Percentiles rank a stretch among this genome's conserved stretches.
phyloP scores from a whole-genome alignment of 805 yeast genomes.

The Zygoascus ofunaensis region DNA sequence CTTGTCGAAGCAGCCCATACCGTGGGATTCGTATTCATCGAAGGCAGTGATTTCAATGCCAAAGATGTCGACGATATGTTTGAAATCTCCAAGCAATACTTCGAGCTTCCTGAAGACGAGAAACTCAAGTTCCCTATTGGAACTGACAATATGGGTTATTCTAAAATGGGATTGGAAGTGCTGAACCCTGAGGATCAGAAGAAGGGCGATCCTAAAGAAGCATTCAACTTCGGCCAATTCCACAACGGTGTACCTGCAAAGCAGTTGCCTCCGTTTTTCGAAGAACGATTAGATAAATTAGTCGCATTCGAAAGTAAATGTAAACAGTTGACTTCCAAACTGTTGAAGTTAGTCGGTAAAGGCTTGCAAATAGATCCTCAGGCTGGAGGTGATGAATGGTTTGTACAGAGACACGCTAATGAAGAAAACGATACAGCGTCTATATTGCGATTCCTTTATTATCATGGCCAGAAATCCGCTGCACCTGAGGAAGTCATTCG shows the following conservation, averaged over 20 bases:
- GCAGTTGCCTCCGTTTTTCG: conserved; percentile 46
- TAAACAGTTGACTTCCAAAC: conserved; percentile 38
- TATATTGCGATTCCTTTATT: conserved; percentile 60
- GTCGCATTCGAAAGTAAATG: conserved; percentile 33
- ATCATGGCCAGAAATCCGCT: conserved; percentile 47
- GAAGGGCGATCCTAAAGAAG: conserved; percentile 40
- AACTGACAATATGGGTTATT: conserved; percentile 51
- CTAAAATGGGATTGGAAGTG: conserved; percentile 47
- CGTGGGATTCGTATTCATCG: conserved; percentile 58
- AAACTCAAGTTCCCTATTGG: conserved; percentile 46
- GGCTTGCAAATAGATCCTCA: conserved; percentile 53
- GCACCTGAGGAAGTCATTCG: conserved; percentile 49
- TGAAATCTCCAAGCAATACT: conserved; percentile 41
- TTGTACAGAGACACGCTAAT: conserved; percentile 48
- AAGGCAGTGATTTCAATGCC: conserved; percentile 56
- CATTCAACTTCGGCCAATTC: conserved; percentile 55
- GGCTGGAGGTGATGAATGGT: conserved; percentile 51
- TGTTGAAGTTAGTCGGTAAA: conserved; percentile 49
- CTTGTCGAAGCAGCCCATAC: conserved; percentile 51
- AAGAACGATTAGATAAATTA: conserved; percentile 36
- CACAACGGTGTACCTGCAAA: conserved; percentile 37
- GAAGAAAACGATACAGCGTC: conserved; percentile 43
- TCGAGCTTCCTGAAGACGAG: conserved; percentile 41
- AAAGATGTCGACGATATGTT: conserved; percentile 46
- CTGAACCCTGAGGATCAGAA: conserved; percentile 31